Base-by-base conservation (phyloP, 2,329 filamentous ascomycete genomes). In the Tolypocladium capitatum region DNA sequence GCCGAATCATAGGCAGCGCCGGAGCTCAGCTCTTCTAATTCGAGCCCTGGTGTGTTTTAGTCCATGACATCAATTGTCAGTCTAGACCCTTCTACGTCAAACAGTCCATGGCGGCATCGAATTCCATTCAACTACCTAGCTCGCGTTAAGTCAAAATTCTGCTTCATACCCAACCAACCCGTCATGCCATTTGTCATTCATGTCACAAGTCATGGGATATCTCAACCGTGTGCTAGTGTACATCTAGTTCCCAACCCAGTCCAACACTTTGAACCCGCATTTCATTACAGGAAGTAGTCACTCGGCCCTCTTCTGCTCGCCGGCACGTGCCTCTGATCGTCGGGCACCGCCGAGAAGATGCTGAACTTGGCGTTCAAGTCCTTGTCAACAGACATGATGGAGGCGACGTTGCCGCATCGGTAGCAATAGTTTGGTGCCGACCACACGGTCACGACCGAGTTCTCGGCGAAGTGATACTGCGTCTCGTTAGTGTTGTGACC, bases 381-480 rank as follows among this genome's bases (percentile, higher is more conserved):
- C 59, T 85, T 84, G 55, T 84, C 82, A 28, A 96, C 81, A 46
- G 89, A 89, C 83, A 95, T 95, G 63, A 96, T 94, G 62, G 90
- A 96, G 8, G 92, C 92, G 63, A 97, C 81, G 60, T 98, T 98
- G 34, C 92, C 92, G 65, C 92, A 98, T 47, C 90, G 78, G 65
- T 95, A 95, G 64, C 87, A 94, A 67, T 92, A 92, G 63, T 94
- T 98, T 5, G 92, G 92, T 4, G 92, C 92, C 50, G 89, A 96
- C 92, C 92, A 98, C 21, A 98, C 92, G 0, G 92, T 98, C 18
- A 95, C 90, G 38, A 96, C 90, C 13, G 94, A 94, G 68, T 92
- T 91, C 64, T 95, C 86, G 47, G 84, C 77, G 68, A 97, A 97
- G 63, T 97, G 91, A 64, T 94, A 97, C 79, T 87, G 48, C 32